These are phyloP conservation scores for Huntiella decipiens DNA, from an alignment of 2,329 filamentous ascomycete species.

Conservation along the genomic window DNA sequence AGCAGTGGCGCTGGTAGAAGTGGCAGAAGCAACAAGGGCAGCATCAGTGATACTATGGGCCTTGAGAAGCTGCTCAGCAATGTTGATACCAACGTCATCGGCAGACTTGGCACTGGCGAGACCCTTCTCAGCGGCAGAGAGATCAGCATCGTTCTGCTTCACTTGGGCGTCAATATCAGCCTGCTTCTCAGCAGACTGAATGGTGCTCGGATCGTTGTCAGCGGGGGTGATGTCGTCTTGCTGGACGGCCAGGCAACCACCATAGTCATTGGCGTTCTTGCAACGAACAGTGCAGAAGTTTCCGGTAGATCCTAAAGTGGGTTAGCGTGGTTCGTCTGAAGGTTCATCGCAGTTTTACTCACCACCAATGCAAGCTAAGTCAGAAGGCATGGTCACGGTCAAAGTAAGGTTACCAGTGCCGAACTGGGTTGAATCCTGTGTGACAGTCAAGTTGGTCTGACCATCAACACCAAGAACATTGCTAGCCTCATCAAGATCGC, in stretches of 20 bases:
- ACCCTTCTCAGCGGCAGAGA: conserved; percentile 6
- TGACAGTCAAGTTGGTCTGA: conserved; percentile 37
- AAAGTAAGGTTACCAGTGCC: conserved; percentile 37
- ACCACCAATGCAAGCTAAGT: conserved; percentile 32
- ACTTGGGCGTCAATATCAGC: conserved; percentile 7
- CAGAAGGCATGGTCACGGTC: conserved; percentile 31
- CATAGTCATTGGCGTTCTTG: conserved; percentile 34
- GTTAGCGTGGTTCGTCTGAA: background rate
- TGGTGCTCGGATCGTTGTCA: conserved; percentile 4
- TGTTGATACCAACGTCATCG: conserved; percentile 7
- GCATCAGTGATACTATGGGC: conserved; percentile 4
- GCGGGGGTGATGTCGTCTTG: conserved; percentile 20
- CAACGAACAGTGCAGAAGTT: conserved; percentile 40
- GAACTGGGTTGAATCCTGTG: conserved; percentile 36
- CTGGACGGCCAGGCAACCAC: conserved; percentile 39
- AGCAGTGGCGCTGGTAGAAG: background rate
- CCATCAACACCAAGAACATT: conserved; percentile 20
- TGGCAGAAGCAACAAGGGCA: background rate
- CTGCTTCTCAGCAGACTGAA: conserved; percentile 6
- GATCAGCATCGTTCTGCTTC: conserved; percentile 6
- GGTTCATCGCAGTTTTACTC: conserved; percentile 6
- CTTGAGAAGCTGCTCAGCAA: conserved; percentile 3
- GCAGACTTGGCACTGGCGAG: conserved; percentile 1
- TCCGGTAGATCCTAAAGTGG: conserved; percentile 27
- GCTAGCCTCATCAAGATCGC: conserved; percentile 31